Evolutionary conservation across 306 rosid species (phyloP).

Genomic region (Cicer yamashitae): DNA sequence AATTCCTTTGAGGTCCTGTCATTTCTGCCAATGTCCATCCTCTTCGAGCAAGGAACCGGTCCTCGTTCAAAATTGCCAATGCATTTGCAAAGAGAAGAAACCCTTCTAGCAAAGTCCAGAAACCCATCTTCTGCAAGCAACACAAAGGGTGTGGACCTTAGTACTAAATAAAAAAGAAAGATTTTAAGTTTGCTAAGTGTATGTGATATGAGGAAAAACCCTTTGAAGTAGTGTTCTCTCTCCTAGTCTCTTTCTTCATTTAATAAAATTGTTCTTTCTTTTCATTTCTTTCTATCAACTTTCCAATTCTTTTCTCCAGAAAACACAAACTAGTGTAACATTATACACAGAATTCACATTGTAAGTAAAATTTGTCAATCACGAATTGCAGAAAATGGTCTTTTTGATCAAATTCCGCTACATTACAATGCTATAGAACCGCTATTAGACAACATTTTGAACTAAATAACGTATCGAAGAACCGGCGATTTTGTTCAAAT

Average conservation of each 20-base stretch:
- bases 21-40: conserved; percentile 76
- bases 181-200: neutral
- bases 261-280: neutral
- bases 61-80: conserved; percentile 88
- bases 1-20: conserved; percentile 58
- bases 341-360: neutral
- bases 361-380: neutral
- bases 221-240: neutral
- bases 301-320: neutral
- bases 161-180: neutral
- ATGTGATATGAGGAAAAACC: neutral
- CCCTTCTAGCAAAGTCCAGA: conserved; percentile 79
- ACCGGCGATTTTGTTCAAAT: neutral
- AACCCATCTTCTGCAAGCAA: conserved; percentile 61
- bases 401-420: neutral
- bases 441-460: neutral
- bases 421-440: too few relatives aligned
- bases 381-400: neutral
- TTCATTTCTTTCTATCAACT: neutral
- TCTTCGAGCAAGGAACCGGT: conserved; percentile 79
- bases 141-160: conserved; percentile 34
- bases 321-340: conserved; percentile 23
- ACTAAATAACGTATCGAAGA: neutral
- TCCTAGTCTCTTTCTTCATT: neutral
- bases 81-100: conserved; percentile 72